Base-by-base conservation (phyloP, 345 rosid species). In the Bruguiera gymnorhiza region DNA sequence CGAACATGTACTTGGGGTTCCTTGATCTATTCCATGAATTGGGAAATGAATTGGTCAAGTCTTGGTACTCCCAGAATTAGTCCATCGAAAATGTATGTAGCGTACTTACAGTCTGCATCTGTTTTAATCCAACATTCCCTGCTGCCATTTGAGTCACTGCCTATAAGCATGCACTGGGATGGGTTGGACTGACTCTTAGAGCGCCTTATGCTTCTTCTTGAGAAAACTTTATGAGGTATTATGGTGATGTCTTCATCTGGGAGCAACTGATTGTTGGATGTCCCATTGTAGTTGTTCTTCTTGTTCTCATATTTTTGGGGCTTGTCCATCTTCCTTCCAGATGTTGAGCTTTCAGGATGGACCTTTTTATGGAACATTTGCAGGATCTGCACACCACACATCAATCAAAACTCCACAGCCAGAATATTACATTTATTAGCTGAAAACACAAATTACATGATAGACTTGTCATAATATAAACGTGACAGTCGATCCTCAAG, bases 61-160 rank as follows among this genome's bases (percentile, higher is more conserved):
- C 50, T 43, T 11, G 18, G 1, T 43, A 13, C 50, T 13, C 50
- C 50, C 50, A 43, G 50, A 43, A 43, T 43, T 13, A 43, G 50
- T 43, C 50, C 50, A 43, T 3, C 13, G 50, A 43, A 43, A 13
- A 43, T 43, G 50, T 43, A 43, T 13, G 50, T 0, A 43, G 16
- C 55, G 36, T 81, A 85, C 96, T 86, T 88, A 90, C 96, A 90
- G 65, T 90, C 89, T 60, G 89, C 91, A 29, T 90, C 96, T 54
- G 96, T 86, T 73, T 82, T 90, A 81, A 88, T 85, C 96, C 96
- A 90, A 80, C 78, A 84, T 78, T 90, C 96, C 78, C 86, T 78
- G 82, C 83, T 86, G 36, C 82, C 89, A 53, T 81, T 86, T 27
- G 91, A 81, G 39, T 85, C 91, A 67, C 76, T 75, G 70, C 80